Conservation (phyloP, 371 early-diverging fungal species). For the Mortierella sp. region DNA sequence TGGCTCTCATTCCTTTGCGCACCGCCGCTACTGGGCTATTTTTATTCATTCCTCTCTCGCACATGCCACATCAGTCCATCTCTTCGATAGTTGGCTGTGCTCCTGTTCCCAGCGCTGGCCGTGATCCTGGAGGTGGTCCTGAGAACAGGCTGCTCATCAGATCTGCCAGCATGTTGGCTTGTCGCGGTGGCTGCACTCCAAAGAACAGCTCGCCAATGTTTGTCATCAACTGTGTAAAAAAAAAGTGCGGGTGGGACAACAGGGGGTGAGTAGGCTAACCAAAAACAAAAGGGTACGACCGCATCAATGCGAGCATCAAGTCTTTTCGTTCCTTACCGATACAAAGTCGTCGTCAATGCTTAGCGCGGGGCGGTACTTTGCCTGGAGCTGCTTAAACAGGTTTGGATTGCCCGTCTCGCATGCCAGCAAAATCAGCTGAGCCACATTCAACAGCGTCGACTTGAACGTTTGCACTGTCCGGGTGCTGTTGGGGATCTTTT, state of each 20-base stretch:
- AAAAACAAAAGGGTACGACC: neutral
- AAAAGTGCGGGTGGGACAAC: neutral
- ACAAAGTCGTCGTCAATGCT: constrained; percentile 58
- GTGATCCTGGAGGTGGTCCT: constrained; percentile 48
- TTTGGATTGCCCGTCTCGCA: constrained; percentile 75
- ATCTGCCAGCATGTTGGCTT: constrained; percentile 76
- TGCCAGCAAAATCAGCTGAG: constrained; percentile 72
- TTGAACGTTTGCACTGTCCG: constrained; percentile 60
- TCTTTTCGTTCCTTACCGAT: constrained; percentile 50
- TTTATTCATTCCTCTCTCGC: neutral
- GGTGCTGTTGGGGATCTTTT: constrained; percentile 52
- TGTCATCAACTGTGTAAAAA: constrained; percentile 59
- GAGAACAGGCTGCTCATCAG: constrained; percentile 78
- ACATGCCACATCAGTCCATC: constrained; percentile 27
- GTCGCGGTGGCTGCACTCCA: constrained; percentile 71
- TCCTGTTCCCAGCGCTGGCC: constrained; percentile 26
- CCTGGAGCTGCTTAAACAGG: constrained; percentile 65
- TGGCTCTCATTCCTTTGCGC: too few relatives aligned
- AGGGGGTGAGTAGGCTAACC: neutral
- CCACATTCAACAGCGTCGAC: constrained; percentile 77
- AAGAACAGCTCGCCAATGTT: constrained; percentile 76
- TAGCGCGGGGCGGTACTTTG: constrained; percentile 66
- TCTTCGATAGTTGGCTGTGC: constrained; percentile 50
- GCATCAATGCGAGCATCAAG: neutral
- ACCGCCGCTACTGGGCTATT: too few relatives aligned